These are phyloP conservation scores for Zygosaccharomyces kombuchaensis DNA, from an alignment of 805 yeast species.

Conservation along the genomic window DNA sequence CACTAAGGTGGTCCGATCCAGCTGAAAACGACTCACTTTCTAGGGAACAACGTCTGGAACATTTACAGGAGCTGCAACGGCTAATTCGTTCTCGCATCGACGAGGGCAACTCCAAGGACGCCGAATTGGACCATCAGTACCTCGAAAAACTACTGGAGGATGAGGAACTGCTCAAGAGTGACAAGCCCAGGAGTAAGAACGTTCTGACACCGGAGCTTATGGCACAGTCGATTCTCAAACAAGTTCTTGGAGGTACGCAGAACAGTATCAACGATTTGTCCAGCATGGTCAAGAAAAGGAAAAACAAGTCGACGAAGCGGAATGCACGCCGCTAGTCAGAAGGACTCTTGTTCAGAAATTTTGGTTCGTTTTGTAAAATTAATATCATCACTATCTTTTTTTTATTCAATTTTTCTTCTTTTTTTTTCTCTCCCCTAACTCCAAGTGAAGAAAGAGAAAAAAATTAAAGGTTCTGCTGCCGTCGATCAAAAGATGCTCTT, in stretches of 20 bases:
- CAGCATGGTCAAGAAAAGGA: constrained; percentile 56
- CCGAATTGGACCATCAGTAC: constrained; percentile 39
- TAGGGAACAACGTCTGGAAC: constrained; percentile 45
- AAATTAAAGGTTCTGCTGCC: not conserved
- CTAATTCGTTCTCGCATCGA: constrained; percentile 42
- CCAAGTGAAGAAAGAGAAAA: not conserved
- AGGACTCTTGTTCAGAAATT: too few species aligned
- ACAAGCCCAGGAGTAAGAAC: constrained; percentile 43
- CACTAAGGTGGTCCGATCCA: constrained; percentile 21
- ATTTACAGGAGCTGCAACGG: constrained; percentile 50
- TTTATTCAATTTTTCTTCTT: not conserved
- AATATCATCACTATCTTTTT: not conserved
- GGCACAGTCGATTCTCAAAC: constrained; percentile 46
- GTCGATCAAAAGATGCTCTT: not conserved
- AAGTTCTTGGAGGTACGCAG: constrained; percentile 18
- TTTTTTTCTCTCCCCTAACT: not conserved
- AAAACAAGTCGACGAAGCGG: constrained; percentile 1
- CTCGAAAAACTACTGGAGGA: constrained; percentile 54
- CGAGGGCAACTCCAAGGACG: constrained; percentile 38
- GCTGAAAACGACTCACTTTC: constrained; percentile 10
- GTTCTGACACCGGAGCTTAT: constrained; percentile 51
- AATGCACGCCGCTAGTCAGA: not conserved
- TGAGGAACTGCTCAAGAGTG: constrained; percentile 48
- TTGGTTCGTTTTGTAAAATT: not conserved
- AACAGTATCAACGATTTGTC: constrained; percentile 56